These are phyloP conservation scores for Phallus indusiatus DNA, from an alignment of 768 basidiomycete species.

Conservation along the genomic window DNA sequence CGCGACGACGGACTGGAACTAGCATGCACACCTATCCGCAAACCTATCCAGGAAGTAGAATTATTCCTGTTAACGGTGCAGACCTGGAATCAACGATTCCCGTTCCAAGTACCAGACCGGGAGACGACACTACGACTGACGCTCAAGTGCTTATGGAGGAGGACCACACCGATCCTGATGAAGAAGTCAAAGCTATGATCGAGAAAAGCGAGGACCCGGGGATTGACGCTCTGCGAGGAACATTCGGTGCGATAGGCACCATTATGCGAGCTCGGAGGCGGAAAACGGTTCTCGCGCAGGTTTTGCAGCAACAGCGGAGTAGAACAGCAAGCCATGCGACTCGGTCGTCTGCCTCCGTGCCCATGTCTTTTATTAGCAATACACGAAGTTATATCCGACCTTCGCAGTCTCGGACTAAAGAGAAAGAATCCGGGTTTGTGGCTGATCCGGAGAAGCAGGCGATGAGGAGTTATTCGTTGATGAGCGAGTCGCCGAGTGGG, in stretches of 20 bases:
- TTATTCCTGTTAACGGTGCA: background rate
- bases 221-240: conserved; percentile 84
- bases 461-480: background rate
- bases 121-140: background rate
- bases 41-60: conserved; percentile 8
- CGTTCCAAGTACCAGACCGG: background rate
- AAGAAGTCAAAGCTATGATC: conserved; percentile 55
- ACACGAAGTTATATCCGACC: background rate
- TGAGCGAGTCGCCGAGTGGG: background rate
- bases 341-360: background rate
- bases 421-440: background rate
- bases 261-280: conserved; percentile 45
- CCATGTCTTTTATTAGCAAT: background rate
- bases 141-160: background rate
- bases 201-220: conserved; percentile 77
- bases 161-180: conserved; percentile 17
- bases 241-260: conserved; percentile 85
- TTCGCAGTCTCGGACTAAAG: background rate
- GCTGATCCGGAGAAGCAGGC: background rate
- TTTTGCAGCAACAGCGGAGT: background rate
- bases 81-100: background rate
- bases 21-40: background rate
- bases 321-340: background rate
- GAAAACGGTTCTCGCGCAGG: conserved; percentile 1
- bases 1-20: background rate